phyloP scores from a whole-genome alignment of 1,284 basidiomycete species.

The Mycena sp. region DNA sequence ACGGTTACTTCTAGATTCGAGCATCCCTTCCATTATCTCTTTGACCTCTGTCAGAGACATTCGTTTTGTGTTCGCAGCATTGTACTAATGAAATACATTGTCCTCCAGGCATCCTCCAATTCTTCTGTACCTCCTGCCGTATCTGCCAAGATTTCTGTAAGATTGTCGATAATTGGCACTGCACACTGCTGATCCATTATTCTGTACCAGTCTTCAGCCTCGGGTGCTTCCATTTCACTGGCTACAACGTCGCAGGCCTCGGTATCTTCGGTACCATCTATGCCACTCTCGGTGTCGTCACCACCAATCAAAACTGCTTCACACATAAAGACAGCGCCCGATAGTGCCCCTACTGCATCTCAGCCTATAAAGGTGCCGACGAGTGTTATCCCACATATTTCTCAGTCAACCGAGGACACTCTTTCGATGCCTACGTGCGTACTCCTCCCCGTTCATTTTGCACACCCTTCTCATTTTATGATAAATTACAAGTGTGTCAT shows the following conservation, averaged over 20 bases:
- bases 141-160: constrained; percentile 1
- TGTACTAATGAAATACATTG: not conserved
- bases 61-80: not conserved
- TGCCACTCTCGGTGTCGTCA: not conserved
- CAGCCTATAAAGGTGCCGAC: not conserved
- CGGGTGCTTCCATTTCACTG: not conserved
- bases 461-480: not conserved
- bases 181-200: no score
- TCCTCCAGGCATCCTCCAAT: constrained; percentile 6
- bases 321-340: constrained; percentile 4
- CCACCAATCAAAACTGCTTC: not conserved
- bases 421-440: constrained; percentile 15
- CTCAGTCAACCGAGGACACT: not conserved
- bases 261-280: not conserved
- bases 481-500: not conserved
- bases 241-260: not conserved
- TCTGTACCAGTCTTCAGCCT: not conserved
- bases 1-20: no score
- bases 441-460: not conserved
- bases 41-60: constrained; percentile 4
- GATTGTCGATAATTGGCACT: no score
- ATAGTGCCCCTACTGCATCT: not conserved
- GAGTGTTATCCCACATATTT: not conserved
- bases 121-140: not conserved
- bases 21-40: constrained; percentile 7